Conservation (phyloP, 2,329 filamentous ascomycete genomes). For the Aureobasidium sp. region DNA sequence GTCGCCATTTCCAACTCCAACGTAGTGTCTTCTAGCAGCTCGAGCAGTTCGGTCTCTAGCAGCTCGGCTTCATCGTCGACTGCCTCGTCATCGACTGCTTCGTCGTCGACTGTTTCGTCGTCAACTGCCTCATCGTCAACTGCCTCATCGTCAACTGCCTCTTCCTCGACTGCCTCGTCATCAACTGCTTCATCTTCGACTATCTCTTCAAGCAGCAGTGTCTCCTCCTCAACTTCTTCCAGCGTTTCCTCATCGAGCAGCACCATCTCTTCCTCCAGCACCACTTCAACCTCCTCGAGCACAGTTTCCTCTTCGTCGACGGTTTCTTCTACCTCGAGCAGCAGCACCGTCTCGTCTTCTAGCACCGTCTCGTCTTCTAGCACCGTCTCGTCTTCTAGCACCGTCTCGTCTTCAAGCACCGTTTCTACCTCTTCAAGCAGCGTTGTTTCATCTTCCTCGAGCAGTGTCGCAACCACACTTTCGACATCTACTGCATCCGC, state of each 20-base stretch:
- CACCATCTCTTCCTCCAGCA: not conserved
- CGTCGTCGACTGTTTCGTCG: not conserved
- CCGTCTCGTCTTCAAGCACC: not conserved
- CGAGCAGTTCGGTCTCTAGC: not conserved
- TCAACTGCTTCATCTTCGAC: not conserved
- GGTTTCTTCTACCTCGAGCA: not conserved
- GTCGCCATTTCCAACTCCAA: constrained; percentile 21
- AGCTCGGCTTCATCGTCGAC: constrained; percentile 1
- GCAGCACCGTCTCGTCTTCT: not conserved
- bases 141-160: too few species aligned
- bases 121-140: not conserved
- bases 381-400: not conserved
- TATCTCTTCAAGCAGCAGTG: constrained; percentile 4
- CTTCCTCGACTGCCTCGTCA: too few species aligned
- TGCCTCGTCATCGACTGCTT: constrained; percentile 7
- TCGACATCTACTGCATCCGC: constrained; percentile 17
- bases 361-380: not conserved
- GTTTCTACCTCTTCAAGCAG: not conserved
- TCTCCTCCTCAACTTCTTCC: too few species aligned
- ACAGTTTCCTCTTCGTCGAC: not conserved
- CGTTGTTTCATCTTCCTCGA: constrained; percentile 5
- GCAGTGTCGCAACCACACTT: constrained; percentile 7
- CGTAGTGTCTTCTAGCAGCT: constrained; percentile 22
- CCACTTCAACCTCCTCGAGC: not conserved
- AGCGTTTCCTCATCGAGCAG: not conserved